Evolutionary conservation across 306 rosid genomes (phyloP).

Genomic region (Quercus agrifolia): DNA sequence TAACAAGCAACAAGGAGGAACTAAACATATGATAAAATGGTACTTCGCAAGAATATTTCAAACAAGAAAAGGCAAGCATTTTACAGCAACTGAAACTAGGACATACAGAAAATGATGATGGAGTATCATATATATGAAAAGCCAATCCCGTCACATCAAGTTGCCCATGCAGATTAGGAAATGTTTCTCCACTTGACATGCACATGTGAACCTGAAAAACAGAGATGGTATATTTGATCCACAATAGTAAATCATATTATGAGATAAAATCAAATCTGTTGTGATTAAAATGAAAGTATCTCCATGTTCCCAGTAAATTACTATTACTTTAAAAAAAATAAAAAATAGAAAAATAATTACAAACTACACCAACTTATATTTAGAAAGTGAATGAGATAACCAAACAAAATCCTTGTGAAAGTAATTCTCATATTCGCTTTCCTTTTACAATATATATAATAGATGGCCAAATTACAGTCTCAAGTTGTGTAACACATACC

Average conservation of each 20-base stretch:
- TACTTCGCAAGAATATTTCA: not conserved
- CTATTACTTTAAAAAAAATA: too few relatives aligned
- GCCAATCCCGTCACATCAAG: conserved; percentile 78
- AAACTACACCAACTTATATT: not conserved
- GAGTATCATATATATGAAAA: conserved; percentile 71
- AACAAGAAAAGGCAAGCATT: conserved; percentile 5
- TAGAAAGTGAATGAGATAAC: not conserved
- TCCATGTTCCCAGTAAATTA: too few relatives aligned
- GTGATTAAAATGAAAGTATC: not conserved
- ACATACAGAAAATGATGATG: conserved; percentile 88
- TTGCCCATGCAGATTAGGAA: conserved; percentile 90
- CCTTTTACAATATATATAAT: not conserved
- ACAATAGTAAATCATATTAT: not conserved
- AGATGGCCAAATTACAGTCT: not conserved
- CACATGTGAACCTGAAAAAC: conserved; percentile 78
- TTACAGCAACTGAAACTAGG: conserved; percentile 15
- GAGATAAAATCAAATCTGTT: not conserved
- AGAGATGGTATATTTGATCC: conserved; percentile 5
- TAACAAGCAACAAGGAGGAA: not conserved
- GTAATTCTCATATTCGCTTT: not conserved
- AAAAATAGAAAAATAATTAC: not conserved
- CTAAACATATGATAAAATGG: not conserved
- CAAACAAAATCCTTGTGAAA: not conserved
- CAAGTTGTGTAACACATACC: not conserved
- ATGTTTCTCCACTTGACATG: conserved; percentile 83